Base-by-base conservation (phyloP, 805 yeast genomes). In the Soucietia sequanensis region DNA sequence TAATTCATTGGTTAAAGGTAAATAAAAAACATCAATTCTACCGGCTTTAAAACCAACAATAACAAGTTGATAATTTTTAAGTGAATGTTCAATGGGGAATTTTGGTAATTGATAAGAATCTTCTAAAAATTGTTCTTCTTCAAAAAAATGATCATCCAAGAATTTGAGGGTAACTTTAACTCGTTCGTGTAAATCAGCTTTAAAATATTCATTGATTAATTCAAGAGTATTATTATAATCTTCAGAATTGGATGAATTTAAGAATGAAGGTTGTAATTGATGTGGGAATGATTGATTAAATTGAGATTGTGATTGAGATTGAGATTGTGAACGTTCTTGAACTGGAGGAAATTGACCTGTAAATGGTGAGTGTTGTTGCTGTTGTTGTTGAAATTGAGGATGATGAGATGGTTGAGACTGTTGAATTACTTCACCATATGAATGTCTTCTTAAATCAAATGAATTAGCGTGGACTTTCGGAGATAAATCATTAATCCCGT, bases 21-120 rank as follows among this genome's bases (percentile, higher is more conserved):
- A 59, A 51, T 76, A 78, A 50, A 84, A 87, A 6, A 86, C 87
- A 57, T 88, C 96, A 36, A 81, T 62, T 27, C 96, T 68, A 6
- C 88, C 86, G 19, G 82, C 78, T 56, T 89, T 88, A 64, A 88
- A 88, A 36, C 81, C 80, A 27, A 87, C 84, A 29, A 83, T 60
- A 23, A 79, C 75, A 36, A 85, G 66, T 54, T 63, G 54, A 49
- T 47, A 51, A 41, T 53, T 52, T 22, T 60, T 31, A 49, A 68
- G 38, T 39, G 70, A 47, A 39, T 60, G 35, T 60, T 74, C 60
- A 37, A 56, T 45, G 21, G 69, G 60, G 48, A 60, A 55, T 38
- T 59, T 52, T 19, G 69, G 68, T 31, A 64, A 52, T 45, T 59
- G 70, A 41, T 51, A 54, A 30, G 52, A 43, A 25, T 61, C 63